Base-by-base conservation (phyloP, 2,329 filamentous ascomycete genomes). In the Falciphora oryzae region DNA sequence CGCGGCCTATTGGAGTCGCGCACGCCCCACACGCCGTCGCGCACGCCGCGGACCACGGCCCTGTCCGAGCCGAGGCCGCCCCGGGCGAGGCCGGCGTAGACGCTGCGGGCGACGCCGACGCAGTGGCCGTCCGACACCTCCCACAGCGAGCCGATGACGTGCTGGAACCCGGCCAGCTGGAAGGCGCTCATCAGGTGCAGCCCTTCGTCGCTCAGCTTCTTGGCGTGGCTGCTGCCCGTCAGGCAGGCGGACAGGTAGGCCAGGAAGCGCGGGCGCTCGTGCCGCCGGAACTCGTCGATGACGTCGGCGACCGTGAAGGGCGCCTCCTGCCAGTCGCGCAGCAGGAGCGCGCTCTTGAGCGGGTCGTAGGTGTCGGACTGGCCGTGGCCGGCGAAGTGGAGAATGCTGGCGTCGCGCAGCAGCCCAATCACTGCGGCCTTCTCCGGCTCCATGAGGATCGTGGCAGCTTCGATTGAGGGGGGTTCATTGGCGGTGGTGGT, bases 51-150 rank as follows among this genome's bases (percentile, higher is more conserved):
- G 25, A n/a, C 57, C 57, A 58, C 57, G 28, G 57, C 57, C 25
- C n/a, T 10, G 25, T 14, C 25, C 25, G 57, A 27, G 57, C 25
- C 25, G 25, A 58, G n/a, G 28, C 57, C 57, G 28, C 56, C 22
- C 56, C 57, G 57, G 25, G 5, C 86, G 59, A 90, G 85, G 5
- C 89, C 86, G 27, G 81, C 77, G 73, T 90, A 86, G 67, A 90
- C 81, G 16, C 81, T 80, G 22, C 81, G 57, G 25, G 57, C 57
- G 57, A 58, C 57, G 25, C n/a, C 25, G 57, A 27, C 57, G 57
- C 57, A 25, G 57, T 14, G 25, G 57, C n/a, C 25, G 64, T 80
- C 77, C 6, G 69, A 65, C 0, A 78, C 74, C 6, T 73, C 66
- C 79, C 77, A 81, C 0, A 80, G 68, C 0, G 76, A 76, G 0